Evolutionary conservation across 2,329 filamentous ascomycete genomes (phyloP), one percentile per base, ranked within the genome.

Genomic region (Helotiales sp.): DNA sequence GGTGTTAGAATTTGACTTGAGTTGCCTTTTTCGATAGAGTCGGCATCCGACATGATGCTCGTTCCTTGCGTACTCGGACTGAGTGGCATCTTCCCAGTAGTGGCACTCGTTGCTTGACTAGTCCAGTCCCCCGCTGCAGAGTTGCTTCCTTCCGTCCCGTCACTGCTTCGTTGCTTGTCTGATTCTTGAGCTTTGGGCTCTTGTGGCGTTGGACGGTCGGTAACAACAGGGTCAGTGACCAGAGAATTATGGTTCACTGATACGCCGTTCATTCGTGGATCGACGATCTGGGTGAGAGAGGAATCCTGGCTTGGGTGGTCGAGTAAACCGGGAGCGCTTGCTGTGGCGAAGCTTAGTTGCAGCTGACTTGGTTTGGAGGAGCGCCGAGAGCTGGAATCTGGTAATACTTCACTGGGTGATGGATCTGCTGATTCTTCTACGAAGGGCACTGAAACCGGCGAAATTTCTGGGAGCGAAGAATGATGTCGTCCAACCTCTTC

Each of bases 1-100:
- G 65, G 65, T 3, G 60, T 66, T 64, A 61, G 64, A 40, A 67
- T 65, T 60, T 69, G 70, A 45, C 74, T 75, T 15, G 69, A 69
- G 47, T 71, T 73, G 65, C 72, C 57, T 17, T 64, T 61, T 10
- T 55, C 50, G 20, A 63, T 45, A 1, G 63, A 62, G 34, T 76
- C 64, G 72, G 75, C 45, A 68, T 83, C 82, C 77, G 87, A 89
- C 71, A 87, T 84, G 69, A 90, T 87, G 76, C 87, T 90, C 20
- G 88, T 90, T 45, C 87, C 88, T 74, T 88, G 83, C 2, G 88
- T 90, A 75, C 87, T 89, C 2, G 88, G 88, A 26, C 87, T 89
- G 40, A 89, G 78, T 3, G 87, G 86, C 84, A 88, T 85, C 77
- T 88, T 89, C 59, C 86, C 84, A 1, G 87, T 89, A 1, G 87